phyloP scores from a whole-genome alignment of 768 basidiomycete species.

The Lactarius psammicola region DNA sequence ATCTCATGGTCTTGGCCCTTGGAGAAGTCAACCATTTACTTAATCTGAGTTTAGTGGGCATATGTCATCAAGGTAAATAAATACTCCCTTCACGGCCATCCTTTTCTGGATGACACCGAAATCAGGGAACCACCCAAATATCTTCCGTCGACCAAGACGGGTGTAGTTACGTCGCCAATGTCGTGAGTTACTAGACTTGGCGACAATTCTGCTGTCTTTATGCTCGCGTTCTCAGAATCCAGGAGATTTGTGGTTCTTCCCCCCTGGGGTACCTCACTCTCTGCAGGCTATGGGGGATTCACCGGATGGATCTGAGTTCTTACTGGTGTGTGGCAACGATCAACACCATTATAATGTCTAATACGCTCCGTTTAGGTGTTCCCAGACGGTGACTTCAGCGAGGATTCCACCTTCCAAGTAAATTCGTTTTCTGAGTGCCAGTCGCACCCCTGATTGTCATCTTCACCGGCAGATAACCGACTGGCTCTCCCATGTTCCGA shows the following conservation, averaged over 20 bases:
- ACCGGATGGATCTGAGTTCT: constrained; percentile 36
- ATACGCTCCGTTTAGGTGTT: constrained; percentile 33
- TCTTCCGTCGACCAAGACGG: constrained; percentile 23
- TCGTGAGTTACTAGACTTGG: constrained; percentile 17
- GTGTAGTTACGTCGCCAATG: constrained; percentile 20
- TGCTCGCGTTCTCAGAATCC: constrained; percentile 13
- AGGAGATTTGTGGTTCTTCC: constrained; percentile 35
- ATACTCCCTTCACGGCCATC: background rate
- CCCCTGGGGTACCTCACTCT: constrained; percentile 40
- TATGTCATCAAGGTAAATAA: constrained; percentile 36
- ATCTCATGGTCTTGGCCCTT: background rate
- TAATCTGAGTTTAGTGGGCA: constrained; percentile 32
- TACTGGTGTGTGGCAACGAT: constrained; percentile 32
- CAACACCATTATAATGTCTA: background rate
- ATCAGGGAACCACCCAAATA: constrained; percentile 26
- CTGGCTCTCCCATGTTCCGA: constrained; percentile 37
- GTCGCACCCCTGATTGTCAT: background rate
- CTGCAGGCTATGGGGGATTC: constrained; percentile 37
- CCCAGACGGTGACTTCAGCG: constrained; percentile 38
- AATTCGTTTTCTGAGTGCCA: constrained; percentile 1
- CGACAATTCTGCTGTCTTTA: background rate
- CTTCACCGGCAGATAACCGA: constrained; percentile 32
- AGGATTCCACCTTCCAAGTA: constrained; percentile 39
- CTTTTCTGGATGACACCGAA: background rate
- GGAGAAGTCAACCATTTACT: background rate